These are phyloP conservation scores for Solanum boliviense DNA, from an alignment of 257 asterid species.

Conservation along the genomic window DNA sequence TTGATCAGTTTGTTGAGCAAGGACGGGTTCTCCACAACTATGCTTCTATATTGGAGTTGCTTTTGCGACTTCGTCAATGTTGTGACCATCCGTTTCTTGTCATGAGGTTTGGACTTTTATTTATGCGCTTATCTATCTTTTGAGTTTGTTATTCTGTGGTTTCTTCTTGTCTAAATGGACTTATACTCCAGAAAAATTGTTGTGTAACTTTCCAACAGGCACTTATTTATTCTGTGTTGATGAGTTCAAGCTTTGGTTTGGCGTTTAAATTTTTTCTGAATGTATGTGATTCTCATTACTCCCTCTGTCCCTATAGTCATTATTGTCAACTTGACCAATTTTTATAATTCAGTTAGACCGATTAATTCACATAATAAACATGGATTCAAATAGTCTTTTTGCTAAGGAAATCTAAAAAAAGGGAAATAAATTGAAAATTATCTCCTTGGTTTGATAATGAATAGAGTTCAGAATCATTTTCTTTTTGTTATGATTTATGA, in stretches of 20 bases:
- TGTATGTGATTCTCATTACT: background rate
- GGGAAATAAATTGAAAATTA: background rate
- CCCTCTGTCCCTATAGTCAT: background rate
- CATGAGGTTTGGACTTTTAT: conserved; percentile 47
- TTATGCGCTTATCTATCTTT: background rate
- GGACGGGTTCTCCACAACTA: conserved; percentile 96
- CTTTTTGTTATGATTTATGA: background rate
- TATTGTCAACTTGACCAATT: background rate
- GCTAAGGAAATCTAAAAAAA: background rate
- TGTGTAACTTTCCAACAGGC: background rate
- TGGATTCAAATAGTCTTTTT: background rate
- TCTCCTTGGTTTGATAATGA: background rate
- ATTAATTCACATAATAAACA: background rate
- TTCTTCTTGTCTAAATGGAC: background rate
- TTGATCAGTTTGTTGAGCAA: conserved; percentile 93
- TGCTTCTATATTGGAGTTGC: conserved; percentile 94
- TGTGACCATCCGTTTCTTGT: conserved; percentile 99
- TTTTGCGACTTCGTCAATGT: conserved; percentile 97
- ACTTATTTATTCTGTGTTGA: background rate
- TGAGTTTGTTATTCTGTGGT: background rate
- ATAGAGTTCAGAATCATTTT: background rate
- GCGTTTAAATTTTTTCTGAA: background rate
- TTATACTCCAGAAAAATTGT: background rate
- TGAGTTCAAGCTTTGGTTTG: background rate
- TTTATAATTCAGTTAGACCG: background rate